A percentile compares a stretch with the other conserved stretches of the same genome.
phyloP scores from a whole-genome alignment of 176 grass and related monocot genomes.

The Alopecurus myosuroides region DNA sequence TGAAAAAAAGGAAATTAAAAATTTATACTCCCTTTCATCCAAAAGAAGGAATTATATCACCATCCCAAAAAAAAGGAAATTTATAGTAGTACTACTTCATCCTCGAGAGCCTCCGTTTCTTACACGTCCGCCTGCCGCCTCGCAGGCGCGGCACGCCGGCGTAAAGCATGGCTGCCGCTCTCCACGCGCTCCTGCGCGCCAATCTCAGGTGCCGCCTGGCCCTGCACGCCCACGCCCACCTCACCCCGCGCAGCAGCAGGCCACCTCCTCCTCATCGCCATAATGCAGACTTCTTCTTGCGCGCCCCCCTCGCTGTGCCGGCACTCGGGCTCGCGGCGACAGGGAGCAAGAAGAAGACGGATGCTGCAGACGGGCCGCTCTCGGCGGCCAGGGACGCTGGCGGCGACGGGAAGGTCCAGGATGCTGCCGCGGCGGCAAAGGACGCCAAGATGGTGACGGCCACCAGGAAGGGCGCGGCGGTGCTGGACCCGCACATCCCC shows the following conservation, averaged over 20 bases:
- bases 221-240: neutral
- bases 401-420: slow-evolving; percentile 24
- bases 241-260: neutral
- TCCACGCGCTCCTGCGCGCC: neutral
- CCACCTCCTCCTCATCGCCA: neutral
- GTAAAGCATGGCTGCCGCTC: neutral
- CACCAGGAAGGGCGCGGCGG: slow-evolving; percentile 70
- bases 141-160: too few relatives aligned
- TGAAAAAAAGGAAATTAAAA: too few relatives aligned
- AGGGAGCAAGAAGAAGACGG: slow-evolving; percentile 39
- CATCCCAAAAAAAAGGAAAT: too few relatives aligned
- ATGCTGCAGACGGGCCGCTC: slow-evolving; percentile 19
- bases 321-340: slow-evolving; percentile 34
- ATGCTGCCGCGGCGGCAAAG: neutral
- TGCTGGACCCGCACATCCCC: slow-evolving; percentile 66
- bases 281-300: neutral
- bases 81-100: too few relatives aligned
- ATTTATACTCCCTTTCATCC: too few relatives aligned
- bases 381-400: neutral
- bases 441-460: slow-evolving; percentile 59
- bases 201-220: neutral
- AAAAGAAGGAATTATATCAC: too few relatives aligned
- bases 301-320: neutral
- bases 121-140: too few relatives aligned
- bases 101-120: too few relatives aligned